These are phyloP conservation scores for Paraphoma sp. DNA, from an alignment of 2,329 filamentous ascomycete species.

Conservation along the genomic window DNA sequence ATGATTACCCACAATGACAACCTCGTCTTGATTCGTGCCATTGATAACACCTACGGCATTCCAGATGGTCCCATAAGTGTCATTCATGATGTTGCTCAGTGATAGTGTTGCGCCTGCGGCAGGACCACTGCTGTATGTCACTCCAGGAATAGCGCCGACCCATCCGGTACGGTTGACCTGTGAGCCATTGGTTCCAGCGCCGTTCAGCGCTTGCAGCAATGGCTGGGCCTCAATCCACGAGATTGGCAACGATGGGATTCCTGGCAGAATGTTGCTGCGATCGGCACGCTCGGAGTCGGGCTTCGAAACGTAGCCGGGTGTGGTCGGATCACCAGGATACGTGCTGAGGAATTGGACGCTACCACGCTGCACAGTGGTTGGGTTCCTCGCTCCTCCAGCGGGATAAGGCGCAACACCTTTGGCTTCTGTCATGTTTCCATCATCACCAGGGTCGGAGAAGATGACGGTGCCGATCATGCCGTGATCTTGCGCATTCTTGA, in stretches of 20 bases:
- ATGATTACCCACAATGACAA: slow-evolving; percentile 60
- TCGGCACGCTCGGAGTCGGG: slow-evolving; percentile 76
- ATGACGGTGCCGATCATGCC: slow-evolving; percentile 56
- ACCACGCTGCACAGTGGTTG: slow-evolving; percentile 55
- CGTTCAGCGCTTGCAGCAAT: slow-evolving; percentile 81
- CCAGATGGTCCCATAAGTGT: slow-evolving; percentile 83
- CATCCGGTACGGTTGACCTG: slow-evolving; percentile 49
- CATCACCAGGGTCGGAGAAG: slow-evolving; percentile 55
- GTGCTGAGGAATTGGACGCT: slow-evolving; percentile 66
- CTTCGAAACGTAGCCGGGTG: slow-evolving; percentile 77
- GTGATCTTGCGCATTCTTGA: slow-evolving; percentile 55
- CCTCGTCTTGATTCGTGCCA: slow-evolving; percentile 65
- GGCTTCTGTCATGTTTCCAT: slow-evolving; percentile 55
- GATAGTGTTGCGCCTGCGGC: slow-evolving; percentile 60
- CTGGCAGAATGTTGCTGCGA: slow-evolving; percentile 68
- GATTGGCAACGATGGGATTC: slow-evolving; percentile 85
- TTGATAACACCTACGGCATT: slow-evolving; percentile 74
- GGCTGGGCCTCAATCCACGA: slow-evolving; percentile 84
- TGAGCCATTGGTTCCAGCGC: slow-evolving; percentile 69
- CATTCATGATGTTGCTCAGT: slow-evolving; percentile 76
- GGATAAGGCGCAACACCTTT: slow-evolving; percentile 55
- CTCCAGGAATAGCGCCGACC: slow-evolving; percentile 45
- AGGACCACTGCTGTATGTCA: slow-evolving; percentile 44
- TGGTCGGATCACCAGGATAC: slow-evolving; percentile 54
- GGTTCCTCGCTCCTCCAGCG: slow-evolving; percentile 53